Evolutionary conservation across 768 basidiomycete species (phyloP), one percentile per base, ranked within the genome.

Genomic region (Dioszegia hungarica): DNA sequence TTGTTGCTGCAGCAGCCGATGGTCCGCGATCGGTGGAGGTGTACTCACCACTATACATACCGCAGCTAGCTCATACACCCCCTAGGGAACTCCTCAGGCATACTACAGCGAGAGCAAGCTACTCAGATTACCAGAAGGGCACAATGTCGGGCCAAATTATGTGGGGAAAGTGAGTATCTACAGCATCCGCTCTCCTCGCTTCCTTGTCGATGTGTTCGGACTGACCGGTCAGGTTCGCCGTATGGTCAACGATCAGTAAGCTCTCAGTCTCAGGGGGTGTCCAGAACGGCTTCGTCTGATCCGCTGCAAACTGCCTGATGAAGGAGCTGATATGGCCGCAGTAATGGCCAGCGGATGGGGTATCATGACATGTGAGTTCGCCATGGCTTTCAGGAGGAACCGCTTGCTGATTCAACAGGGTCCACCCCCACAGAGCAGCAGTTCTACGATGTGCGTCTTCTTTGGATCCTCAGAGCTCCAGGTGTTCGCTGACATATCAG

Each of bases 341-440:
- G 62, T 70, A 44, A 65, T 68, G 44, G 72, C 39, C 19, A 57
- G 48, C 4, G 72, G 74, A 27, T 68, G 62, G 33, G 67, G 62
- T 1, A 59, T 75, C 44, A 75, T 75, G 73, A 49, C 53, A 34
- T 52, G 72, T 71, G 27, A 56, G 69, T 56, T n/a, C 24, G 22
- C 10, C 5, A 39, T 15, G 20, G 11, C 0, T 17, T 8, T 51
- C 1, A 10, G 44, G 27, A 5, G 50, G 10, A 54, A 25, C 45
- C 2, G 5, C 14, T 31, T n/a, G n/a, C n/a, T n/a, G n/a, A n/a
- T n/a, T n/a, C n/a, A n/a, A n/a, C n/a, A 74, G 72, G 52, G 19
- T 57, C 69, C 11, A 70, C 67, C 47, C 74, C 74, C 20, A 65
- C 64, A 11, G 74, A 75, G 34, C 60, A 75, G 46, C 63, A 75